Conservation (phyloP, 805 yeast species). For the Cyberlindnera saturnus region DNA sequence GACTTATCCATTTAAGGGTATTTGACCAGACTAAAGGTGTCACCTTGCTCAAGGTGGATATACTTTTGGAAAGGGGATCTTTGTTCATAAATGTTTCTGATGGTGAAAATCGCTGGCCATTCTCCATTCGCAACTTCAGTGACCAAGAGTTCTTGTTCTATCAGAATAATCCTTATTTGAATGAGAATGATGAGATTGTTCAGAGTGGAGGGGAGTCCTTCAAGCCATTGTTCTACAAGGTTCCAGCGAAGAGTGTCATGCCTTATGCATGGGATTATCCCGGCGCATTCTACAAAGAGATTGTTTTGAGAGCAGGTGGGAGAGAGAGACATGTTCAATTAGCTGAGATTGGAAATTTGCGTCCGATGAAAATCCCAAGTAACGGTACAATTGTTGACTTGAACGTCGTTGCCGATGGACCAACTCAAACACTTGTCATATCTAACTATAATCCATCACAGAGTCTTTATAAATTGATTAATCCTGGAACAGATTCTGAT, state of each 20-base stretch:
- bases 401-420: conserved; percentile 95
- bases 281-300: conserved; percentile 77
- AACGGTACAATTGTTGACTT: conserved; percentile 62
- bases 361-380: conserved; percentile 74
- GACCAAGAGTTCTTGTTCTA: conserved; percentile 80
- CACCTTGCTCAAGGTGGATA: conserved; percentile 62
- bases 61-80: conserved; percentile 74
- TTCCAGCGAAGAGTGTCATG: conserved; percentile 92
- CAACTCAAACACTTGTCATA: conserved; percentile 81
- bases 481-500: conserved; percentile 26
- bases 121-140: conserved; percentile 82
- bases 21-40: conserved; percentile 61
- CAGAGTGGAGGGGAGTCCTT: conserved; percentile 47
- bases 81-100: conserved; percentile 68
- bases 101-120: conserved; percentile 87
- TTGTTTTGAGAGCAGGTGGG: conserved; percentile 65
- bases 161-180: conserved; percentile 71
- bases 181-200: conserved; percentile 57
- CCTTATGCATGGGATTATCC: conserved; percentile 99
- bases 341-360: conserved; percentile 87
- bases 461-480: conserved; percentile 58
- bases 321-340: conserved; percentile 74
- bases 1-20: conserved; percentile 71
- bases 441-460: conserved; percentile 74
- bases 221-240: conserved; percentile 70